phyloP scores from a whole-genome alignment of 2,329 filamentous ascomycete genomes.

The Fusarium marasasianum region DNA sequence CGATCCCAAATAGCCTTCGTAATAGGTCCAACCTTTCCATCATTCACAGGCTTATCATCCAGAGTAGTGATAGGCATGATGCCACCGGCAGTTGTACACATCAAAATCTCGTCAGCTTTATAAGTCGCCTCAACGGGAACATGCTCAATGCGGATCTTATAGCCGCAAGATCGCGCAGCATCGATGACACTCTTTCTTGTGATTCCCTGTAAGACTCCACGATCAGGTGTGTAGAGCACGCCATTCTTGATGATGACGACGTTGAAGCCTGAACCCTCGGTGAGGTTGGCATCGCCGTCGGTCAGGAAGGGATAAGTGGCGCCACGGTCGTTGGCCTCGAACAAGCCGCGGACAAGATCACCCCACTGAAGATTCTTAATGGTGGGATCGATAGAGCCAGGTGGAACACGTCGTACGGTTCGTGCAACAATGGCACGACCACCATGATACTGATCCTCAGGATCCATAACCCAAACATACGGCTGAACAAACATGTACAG shows the following conservation, averaged over 20 bases:
- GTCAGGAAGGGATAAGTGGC: conserved; percentile 60
- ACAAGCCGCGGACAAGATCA: conserved; percentile 55
- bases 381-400: conserved; percentile 59
- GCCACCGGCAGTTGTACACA: conserved; percentile 63
- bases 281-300: conserved; percentile 59
- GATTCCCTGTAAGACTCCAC: conserved; percentile 59
- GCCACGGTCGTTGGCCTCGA: conserved; percentile 58
- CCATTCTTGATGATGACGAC: conserved; percentile 57
- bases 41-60: conserved; percentile 53
- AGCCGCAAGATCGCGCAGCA: conserved; percentile 48
- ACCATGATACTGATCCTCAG: conserved; percentile 51
- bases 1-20: conserved; percentile 60
- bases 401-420: conserved; percentile 56
- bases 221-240: conserved; percentile 55
- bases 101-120: conserved; percentile 59
- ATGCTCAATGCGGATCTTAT: conserved; percentile 38
- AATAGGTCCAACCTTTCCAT: conserved; percentile 55
- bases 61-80: conserved; percentile 61
- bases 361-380: conserved; percentile 64
- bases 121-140: conserved; percentile 43
- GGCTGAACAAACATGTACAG: conserved; percentile 60
- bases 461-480: conserved; percentile 62
- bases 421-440: conserved; percentile 56
- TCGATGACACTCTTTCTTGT: conserved; percentile 61
- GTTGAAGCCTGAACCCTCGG: conserved; percentile 62